Percentiles rank a stretch among this genome's conserved stretches.
These are phyloP conservation scores for Stylonectria norvegica DNA, from an alignment of 2,329 filamentous ascomycete genomes.

Conservation along the genomic window DNA sequence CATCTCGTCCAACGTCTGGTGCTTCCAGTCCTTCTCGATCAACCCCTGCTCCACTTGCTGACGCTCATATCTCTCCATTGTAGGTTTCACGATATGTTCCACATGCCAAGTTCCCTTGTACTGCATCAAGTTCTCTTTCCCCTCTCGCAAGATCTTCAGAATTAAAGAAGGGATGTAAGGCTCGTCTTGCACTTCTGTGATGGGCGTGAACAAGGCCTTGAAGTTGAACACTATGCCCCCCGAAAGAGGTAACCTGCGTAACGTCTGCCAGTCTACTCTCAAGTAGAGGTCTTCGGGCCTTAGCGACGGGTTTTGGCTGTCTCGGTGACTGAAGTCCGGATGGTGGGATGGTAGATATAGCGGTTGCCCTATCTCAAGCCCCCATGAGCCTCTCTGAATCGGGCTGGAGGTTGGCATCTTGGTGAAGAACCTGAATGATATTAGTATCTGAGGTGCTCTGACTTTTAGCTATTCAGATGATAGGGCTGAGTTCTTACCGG, in stretches of 20 bases:
- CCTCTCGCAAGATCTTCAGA: slow-evolving; percentile 58
- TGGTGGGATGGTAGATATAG: slow-evolving; percentile 71
- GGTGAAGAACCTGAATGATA: slow-evolving; percentile 63
- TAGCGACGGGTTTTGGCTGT: slow-evolving; percentile 55
- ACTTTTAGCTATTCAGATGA: background rate
- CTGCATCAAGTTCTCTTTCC: slow-evolving; percentile 65
- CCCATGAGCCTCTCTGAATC: slow-evolving; percentile 84
- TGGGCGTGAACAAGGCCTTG: slow-evolving; percentile 77
- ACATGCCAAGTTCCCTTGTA: slow-evolving; percentile 83
- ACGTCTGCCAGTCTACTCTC: slow-evolving; percentile 84
- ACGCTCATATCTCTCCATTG: slow-evolving; percentile 57
- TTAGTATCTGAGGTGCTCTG: background rate
- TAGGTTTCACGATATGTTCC: slow-evolving; percentile 67
- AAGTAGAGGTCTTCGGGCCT: slow-evolving; percentile 59
- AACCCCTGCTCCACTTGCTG: slow-evolving; percentile 64
- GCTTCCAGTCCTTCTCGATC: slow-evolving; percentile 61
- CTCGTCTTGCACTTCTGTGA: slow-evolving; percentile 67
- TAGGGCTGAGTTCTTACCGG: slow-evolving; percentile 46
- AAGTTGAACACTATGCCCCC: slow-evolving; percentile 81
- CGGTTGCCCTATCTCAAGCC: slow-evolving; percentile 70
- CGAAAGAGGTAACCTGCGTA: slow-evolving; percentile 73
- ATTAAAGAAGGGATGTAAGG: slow-evolving; percentile 68
- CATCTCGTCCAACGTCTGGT: slow-evolving; percentile 66
- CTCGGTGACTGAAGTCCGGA: slow-evolving; percentile 59
- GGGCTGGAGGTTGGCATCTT: slow-evolving; percentile 71